Evolutionary conservation across 768 basidiomycete species (phyloP), one percentile per base, ranked within the genome.

Genomic region (Russula vinacea): DNA sequence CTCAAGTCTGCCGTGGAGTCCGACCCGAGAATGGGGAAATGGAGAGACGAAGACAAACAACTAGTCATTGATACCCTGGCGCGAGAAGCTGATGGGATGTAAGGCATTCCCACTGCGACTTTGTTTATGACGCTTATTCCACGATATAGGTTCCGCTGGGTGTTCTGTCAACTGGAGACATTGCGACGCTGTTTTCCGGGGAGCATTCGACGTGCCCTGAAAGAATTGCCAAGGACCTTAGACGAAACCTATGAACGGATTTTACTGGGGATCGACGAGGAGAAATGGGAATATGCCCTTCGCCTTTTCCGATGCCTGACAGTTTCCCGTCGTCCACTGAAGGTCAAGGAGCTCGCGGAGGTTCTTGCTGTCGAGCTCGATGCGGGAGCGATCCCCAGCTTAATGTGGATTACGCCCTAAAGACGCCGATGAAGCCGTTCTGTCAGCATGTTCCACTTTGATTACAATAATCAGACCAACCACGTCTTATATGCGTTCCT

Each of bases 371-470:
- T 60, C 3, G 22, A 54, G 8, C 16, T 44, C 4, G 40, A 60
- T 11, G n/a, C 11, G 6, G 37, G 47, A 59, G 16, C 1, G 3
- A 9, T 37, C 8, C 33, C 57, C 9, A 49, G 45, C 45, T 58
- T 5, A 58, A 49, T 26, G 57, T 26, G 45, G 24, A 58, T 37
- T 58, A 19, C 57, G 44, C 5, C 56, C 42, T 19, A 57, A 22
- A 32, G 56, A 57, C 19, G 56, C 56, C 8, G 56, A 45, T 7
- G 42, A 57, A 26, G 56, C 56, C 19, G 11, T 45, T 29, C 13
- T 45, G 19, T 57, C 42, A 29, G 56, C 56, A 2, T 57, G 56
- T 57, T 57, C 56, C 13, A 33, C 56, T 44, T 57, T 57, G 29
- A 22, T 57, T 22, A 10, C 29, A n/a, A 57, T 57, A 4, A 4